Base-by-base conservation (phyloP, 768 basidiomycete species). In the Amanita pallidorosea region DNA sequence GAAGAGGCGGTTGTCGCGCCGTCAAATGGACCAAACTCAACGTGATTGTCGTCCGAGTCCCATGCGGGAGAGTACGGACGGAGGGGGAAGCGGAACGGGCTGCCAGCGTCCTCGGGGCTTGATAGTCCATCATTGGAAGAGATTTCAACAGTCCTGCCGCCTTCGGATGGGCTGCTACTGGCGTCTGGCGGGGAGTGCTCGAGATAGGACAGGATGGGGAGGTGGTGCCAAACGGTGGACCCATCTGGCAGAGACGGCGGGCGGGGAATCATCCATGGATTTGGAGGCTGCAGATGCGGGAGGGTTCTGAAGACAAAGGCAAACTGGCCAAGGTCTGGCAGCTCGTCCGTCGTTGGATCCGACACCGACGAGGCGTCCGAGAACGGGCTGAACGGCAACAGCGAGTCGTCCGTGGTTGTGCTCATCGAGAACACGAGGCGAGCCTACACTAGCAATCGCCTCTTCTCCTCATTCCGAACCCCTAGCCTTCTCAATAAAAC, bases 251-350 rank as follows among this genome's bases (percentile, higher is more conserved):
- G 56, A 9, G 41, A 11, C 2, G 43, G n/a, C 4, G 31, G 49
- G 17, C 17, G 9, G 0, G 29, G 8, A 9, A 29, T 51, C 7
- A 66, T 67, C 40, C 73, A 65, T 15, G 70, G 72, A 44, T 63
- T 63, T 3, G 70, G n/a, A n/a, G n/a, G 79, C 54, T 81, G 79
- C 0, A 81, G 60, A 50, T 81, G 73, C 17, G 61, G 72, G 64
- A 81, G 70, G 49, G 80, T 84, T n/a, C 83, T 74, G 42, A 88
- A 75, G 20, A 88, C 82, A 33, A 77, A 71, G 12, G 70, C 76
- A 63, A 88, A 87, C 7, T 82, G 81, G 6, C 85, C 86, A 7
- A 88, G 72, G 63, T 86, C 83, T 38, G 85, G 85, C 53, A 76
- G 74, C 61, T 85, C 77, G 58, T 80, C 79, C 20, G 78, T 77